Evolutionary conservation across 768 basidiomycete genomes (phyloP), one percentile per base, ranked within the genome.

Genomic region (Gloeostereum incarnatum): DNA sequence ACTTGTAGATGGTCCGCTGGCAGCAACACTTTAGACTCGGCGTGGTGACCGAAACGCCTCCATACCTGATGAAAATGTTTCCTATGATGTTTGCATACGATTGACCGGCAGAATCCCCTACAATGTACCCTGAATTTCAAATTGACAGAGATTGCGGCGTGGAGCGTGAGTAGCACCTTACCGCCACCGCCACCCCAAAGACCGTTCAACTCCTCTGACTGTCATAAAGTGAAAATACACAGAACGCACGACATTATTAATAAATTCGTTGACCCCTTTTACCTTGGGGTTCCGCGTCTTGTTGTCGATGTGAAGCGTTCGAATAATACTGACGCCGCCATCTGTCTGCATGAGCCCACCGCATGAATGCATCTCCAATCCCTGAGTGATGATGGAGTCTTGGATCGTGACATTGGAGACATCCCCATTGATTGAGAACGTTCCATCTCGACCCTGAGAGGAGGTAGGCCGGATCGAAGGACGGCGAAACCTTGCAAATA

Each of bases 321-420:
- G 56, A 35, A 61, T 49, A 32, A 61, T 61, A 31, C 59, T 60
- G 36, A 61, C 54, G 23, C 60, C 60, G 1, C 59, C 60, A 36
- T 48, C 49, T 21, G 60, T 59, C 37, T 61, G 60, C 5, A 60
- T 60, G 37, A 61, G 55, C 3, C 60, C 60, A 29, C 59, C 60
- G 37, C 55, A 56, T 6, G 57, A 59, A 41, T 61, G 60, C 11
- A 59, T 60, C 38, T 61, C 52, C 1, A 61, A 45, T 31, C 60
- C 60, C 41, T 61, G 60, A 4, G 60, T 55, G 26, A 61, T 61
- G 43, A 61, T 60, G n/a, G 53, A 59, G 38, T 61, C 58, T 14
- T 51, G 55, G 16, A 61, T 60, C 9, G 59, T 61, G 35, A 59
- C 36, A 37, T 61, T 61, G 8, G 59, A 49, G n/a, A 61, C 59